Base-by-base conservation (phyloP, 805 yeast genomes). In the Lipomyces anomalus region DNA sequence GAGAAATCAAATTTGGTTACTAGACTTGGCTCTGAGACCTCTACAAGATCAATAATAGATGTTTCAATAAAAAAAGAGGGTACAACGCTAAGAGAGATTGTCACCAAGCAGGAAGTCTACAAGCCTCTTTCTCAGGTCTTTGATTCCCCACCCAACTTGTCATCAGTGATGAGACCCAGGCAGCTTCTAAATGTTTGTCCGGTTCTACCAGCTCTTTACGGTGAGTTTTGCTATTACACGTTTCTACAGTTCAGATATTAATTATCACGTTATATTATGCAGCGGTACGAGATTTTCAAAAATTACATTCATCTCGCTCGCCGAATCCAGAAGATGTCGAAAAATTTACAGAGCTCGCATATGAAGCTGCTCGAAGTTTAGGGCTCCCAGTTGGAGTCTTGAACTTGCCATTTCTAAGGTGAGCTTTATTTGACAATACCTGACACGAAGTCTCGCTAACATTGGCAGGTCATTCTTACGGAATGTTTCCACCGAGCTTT, bases 401-500 rank as follows among this genome's bases (percentile, higher is more conserved):
- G 2, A 67, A 70, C 16, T 67, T 72, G 7, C 71, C 70, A 22
- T 61, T 9, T 26, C 11, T 26, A 26, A 26, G 30, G 30, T 26
- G 13, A 13, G 11, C 9, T 26, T 26, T 26, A 26, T 26, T 9
- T 26, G 9, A 13, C 13, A 9, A 9, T 26, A 13, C 9, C 30
- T 13, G 9, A 9, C 9, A 13, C 30, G 13, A 26, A 9, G 30
- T 26, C 30, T 9, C 9, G 30, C 30, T 26, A 9, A 13, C 11
- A 26, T 60, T 21, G 42, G 52, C 9, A 22, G 43, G 3, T 40
- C 53, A 20, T 63, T 65, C 72, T 5, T 68, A 58, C 51, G 64
- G 7, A 44, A 55, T 21, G 24, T 59, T 16, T 65, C 67, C 22
- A 61, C 86, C 1, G 94, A 88, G 59, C 76, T 84, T 54, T 74